These are phyloP conservation scores for Silene latifolia DNA, from an alignment of 148 eudicot species.

Conservation along the genomic window DNA sequence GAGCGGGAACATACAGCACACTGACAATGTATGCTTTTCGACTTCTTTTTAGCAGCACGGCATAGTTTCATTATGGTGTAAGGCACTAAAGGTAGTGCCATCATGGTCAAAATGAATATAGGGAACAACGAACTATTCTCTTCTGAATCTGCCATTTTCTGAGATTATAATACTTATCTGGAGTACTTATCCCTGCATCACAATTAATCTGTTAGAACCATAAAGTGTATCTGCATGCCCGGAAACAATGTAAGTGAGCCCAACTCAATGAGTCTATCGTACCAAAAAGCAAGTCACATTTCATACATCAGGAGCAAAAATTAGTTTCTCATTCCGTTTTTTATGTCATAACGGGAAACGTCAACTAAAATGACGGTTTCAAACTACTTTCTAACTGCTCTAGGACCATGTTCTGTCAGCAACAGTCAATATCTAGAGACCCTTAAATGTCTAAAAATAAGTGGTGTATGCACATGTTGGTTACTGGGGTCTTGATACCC, in stretches of 20 bases:
- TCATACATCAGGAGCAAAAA: neutral
- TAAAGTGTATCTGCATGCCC: neutral
- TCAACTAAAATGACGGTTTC: neutral
- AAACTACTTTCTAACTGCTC: neutral
- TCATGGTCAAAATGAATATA: conserved; percentile 76
- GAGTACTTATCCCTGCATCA: conserved; percentile 24
- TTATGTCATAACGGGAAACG: neutral
- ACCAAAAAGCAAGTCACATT: neutral
- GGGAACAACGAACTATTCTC: conserved; percentile 88
- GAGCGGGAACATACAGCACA: conserved; percentile 75
- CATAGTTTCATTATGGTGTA: conserved; percentile 74
- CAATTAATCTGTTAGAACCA: conserved; percentile 9
- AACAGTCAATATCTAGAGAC: too few relatives aligned
- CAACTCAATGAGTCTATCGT: too few relatives aligned
- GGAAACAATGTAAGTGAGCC: neutral
- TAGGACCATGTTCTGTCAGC: neutral
- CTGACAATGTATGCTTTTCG: conserved; percentile 62
- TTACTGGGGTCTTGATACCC: too few relatives aligned
- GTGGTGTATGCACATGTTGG: too few relatives aligned
- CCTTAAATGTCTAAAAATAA: too few relatives aligned
- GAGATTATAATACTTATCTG: conserved; percentile 23
- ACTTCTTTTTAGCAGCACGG: conserved; percentile 69
- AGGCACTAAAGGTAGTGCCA: conserved; percentile 89
- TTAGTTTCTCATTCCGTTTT: neutral
- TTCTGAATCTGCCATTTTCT: conserved; percentile 76